Conservation (phyloP, 495 filamentous ascomycete species). For the Hypoxylon fuscum region DNA sequence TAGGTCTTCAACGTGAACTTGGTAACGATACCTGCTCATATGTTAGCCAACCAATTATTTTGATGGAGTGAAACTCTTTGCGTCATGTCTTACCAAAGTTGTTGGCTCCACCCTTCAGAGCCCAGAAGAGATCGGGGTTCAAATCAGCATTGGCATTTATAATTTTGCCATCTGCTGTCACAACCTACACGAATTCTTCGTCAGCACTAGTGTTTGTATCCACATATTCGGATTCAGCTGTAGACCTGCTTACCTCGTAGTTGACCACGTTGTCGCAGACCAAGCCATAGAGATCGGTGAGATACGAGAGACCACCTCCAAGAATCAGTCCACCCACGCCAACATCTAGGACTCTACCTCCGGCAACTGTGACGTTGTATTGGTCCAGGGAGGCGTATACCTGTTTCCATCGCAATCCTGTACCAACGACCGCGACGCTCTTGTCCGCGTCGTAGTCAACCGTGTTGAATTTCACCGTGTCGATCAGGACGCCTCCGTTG, state of each 20-base stretch:
- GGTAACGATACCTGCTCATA: slow-evolving; percentile 47
- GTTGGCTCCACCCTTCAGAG: slow-evolving; percentile 58
- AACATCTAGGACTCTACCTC: slow-evolving; percentile 57
- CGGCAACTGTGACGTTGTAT: slow-evolving; percentile 55
- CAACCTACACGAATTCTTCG: slow-evolving; percentile 44
- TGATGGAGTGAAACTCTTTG: neutral
- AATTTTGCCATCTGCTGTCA: slow-evolving; percentile 62
- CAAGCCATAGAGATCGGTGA: slow-evolving; percentile 64
- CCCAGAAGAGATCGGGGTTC: slow-evolving; percentile 53
- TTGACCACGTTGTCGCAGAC: slow-evolving; percentile 63
- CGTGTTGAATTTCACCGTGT: slow-evolving; percentile 54
- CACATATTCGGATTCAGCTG: neutral
- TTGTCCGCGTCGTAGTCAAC: slow-evolving; percentile 55
- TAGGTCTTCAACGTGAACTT: slow-evolving; percentile 55
- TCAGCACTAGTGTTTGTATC: neutral
- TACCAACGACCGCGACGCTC: slow-evolving; percentile 53
- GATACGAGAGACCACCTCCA: slow-evolving; percentile 55
- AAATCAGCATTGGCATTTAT: slow-evolving; percentile 55
- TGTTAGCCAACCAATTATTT: slow-evolving; percentile 33
- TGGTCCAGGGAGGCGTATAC: slow-evolving; percentile 58
- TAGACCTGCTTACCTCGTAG: slow-evolving; percentile 50
- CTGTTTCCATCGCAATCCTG: slow-evolving; percentile 59
- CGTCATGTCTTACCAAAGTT: slow-evolving; percentile 58
- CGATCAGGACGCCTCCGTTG: slow-evolving; percentile 60
- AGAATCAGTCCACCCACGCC: slow-evolving; percentile 57